Evolutionary conservation across 129 eudicot genomes (phyloP), one percentile per base, ranked within the genome.

Genomic region (Cynara cardunculus): DNA sequence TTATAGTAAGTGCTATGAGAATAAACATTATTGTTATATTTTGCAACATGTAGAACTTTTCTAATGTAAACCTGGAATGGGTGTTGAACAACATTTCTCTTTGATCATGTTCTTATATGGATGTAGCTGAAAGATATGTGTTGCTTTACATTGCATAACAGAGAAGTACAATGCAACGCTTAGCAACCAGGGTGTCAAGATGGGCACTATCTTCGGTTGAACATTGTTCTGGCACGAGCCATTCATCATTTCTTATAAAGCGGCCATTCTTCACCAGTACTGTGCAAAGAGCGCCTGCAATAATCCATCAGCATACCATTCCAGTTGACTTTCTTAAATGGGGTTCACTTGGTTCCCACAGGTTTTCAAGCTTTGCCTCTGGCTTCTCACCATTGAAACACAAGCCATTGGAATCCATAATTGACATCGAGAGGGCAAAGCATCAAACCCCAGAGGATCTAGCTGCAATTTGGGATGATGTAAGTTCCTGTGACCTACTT

Each of bases 381-480:
- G 94, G 98, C n/a, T 94, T 94, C 78, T 75, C 91, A 0, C 98
- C 97, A 3, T 76, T 94, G 81, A 80, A 92, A 64, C 85, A 64
- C 32, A 94, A 92, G 82, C 88, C 92, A 0, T 83, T 94, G 94
- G 88, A 81, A 46, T 88, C 98, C 12, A 88, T 94, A 59, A 86
- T 94, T 78, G 96, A 94, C 44, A 46, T 89, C 53, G 85, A 85
- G 70, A 87, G 98, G 81, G 97, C 96, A 11, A 85, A 89, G 83
- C 76, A 30, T 74, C 88, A 89, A 78, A 83, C 92, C 3, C 89
- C 94, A 13, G 89, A 94, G 74, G 94, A 92, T 62, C 94, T 92
- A 28, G 89, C 90, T 74, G 69, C 83, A 22, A 86, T 90, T 80
- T 94, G 97, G 97, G 97, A 92, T 90, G 96, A 92, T 76, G 98